These are phyloP conservation scores for Porcisia hertigi DNA, from an alignment of 208 protist genomes.

Conservation along the genomic window DNA sequence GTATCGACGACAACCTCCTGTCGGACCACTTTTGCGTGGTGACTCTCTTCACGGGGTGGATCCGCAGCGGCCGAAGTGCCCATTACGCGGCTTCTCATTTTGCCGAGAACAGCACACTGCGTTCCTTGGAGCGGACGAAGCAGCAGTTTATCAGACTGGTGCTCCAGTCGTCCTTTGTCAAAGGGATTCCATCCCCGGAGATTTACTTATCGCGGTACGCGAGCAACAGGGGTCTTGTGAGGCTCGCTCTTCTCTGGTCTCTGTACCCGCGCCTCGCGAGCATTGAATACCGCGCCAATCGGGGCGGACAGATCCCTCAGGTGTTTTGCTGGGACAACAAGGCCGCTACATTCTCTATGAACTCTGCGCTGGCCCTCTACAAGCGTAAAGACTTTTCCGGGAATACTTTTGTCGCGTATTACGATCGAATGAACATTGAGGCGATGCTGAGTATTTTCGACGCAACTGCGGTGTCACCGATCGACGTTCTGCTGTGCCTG, in stretches of 20 bases:
- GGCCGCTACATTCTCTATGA: constrained; percentile 43
- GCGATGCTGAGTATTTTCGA: constrained; percentile 80
- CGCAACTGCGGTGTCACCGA: constrained; percentile 59
- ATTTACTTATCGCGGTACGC: constrained; percentile 58
- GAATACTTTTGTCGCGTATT: constrained; percentile 71
- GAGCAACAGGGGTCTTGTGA: constrained; percentile 70
- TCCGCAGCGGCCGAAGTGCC: constrained; percentile 52
- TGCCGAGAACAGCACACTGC: constrained; percentile 72
- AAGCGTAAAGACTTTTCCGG: constrained; percentile 48
- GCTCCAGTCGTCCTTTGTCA: constrained; percentile 62
- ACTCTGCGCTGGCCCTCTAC: constrained; percentile 51
- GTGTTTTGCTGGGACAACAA: constrained; percentile 89
- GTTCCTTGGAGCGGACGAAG: constrained; percentile 81
- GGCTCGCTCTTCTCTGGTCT: constrained; percentile 79
- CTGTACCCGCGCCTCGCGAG: constrained; percentile 77
- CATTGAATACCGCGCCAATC: constrained; percentile 72
- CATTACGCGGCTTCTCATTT: constrained; percentile 71
- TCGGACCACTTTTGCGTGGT: constrained; percentile 83
- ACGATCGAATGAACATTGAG: constrained; percentile 83
- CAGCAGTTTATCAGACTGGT: constrained; percentile 78
- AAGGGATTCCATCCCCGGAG: constrained; percentile 44
- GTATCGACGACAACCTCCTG: constrained; percentile 57
- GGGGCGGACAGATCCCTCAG: constrained; percentile 41
- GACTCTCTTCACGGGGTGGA: constrained; percentile 72
- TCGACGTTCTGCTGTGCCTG: constrained; percentile 76